Conservation (phyloP, 768 basidiomycete species). For the Naganishia vaughanmartiniae region DNA sequence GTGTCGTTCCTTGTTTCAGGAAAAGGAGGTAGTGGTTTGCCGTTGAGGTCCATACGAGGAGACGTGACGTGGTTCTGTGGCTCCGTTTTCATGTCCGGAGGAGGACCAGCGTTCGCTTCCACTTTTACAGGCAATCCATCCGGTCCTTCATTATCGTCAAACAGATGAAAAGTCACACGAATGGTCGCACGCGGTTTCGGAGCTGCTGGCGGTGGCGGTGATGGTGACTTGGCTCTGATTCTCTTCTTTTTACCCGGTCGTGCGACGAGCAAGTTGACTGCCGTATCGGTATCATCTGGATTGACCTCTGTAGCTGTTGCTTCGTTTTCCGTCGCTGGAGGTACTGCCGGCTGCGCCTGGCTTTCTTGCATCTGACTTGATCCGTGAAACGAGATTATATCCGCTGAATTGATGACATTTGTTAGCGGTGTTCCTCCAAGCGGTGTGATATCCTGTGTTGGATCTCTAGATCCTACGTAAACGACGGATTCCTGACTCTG, state of each 20-base stretch:
- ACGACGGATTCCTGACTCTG: conserved; percentile 10
- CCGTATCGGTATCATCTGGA: neutral
- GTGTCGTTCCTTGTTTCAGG: neutral
- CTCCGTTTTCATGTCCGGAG: neutral
- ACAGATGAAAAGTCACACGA: conserved; percentile 1
- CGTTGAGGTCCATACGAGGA: neutral
- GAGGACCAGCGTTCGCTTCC: neutral
- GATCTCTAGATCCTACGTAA: neutral
- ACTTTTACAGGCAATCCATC: neutral
- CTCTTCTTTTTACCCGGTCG: conserved; percentile 10
- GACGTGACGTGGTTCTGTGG: no score
- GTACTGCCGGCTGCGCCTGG: neutral
- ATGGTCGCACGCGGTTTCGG: conserved; percentile 16
- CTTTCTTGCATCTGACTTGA: conserved; percentile 5
- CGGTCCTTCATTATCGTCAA: conserved; percentile 20
- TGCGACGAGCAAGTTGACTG: conserved; percentile 8
- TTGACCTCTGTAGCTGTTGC: neutral
- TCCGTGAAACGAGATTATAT: neutral
- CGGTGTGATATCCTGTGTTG: no score
- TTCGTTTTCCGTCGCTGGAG: neutral
- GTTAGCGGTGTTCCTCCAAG: neutral
- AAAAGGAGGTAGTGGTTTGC: neutral
- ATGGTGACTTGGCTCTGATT: conserved; percentile 13
- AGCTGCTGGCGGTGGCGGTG: conserved; percentile 2
- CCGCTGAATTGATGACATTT: neutral